Evolutionary conservation across 129 eudicot genomes (phyloP).

Genomic region (Flaveria ramosissima): DNA sequence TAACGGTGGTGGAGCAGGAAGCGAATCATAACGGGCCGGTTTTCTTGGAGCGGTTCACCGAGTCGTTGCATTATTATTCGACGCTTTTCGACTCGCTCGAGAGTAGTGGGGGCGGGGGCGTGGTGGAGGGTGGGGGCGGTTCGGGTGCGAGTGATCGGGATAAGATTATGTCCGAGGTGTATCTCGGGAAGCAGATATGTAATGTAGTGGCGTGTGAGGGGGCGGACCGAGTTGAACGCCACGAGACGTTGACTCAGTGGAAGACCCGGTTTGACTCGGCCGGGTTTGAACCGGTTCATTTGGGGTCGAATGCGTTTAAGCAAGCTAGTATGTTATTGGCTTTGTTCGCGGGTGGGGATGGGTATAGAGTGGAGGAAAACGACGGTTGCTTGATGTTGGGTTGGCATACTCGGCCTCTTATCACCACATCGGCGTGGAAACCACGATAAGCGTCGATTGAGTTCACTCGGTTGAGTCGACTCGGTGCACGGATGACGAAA

Average conservation of each 20-base stretch:
- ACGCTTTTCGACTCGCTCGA: conserved; percentile 78
- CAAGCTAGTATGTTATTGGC: conserved; percentile 87
- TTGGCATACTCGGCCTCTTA: conserved; percentile 85
- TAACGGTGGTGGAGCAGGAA: conserved; percentile 77
- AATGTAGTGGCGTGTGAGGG: conserved; percentile 88
- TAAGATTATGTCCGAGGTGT: conserved; percentile 75
- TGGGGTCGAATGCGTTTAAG: conserved; percentile 75
- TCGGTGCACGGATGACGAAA: neutral
- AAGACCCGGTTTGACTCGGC: conserved; percentile 46
- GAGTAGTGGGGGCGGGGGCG: conserved; percentile 33
- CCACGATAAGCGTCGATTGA: conserved; percentile 39
- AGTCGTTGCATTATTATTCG: conserved; percentile 73
- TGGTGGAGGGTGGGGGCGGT: conserved; percentile 6
- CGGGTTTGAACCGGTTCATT: conserved; percentile 63
- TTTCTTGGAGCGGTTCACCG: conserved; percentile 79
- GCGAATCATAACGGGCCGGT: conserved; percentile 67
- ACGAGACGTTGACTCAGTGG: conserved; percentile 64
- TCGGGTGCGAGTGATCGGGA: conserved; percentile 43
- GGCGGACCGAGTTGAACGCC: conserved; percentile 66
- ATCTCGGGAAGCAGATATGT: conserved; percentile 70
- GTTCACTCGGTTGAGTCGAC: conserved; percentile 21
- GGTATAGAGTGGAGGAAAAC: conserved; percentile 74
- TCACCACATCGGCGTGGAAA: conserved; percentile 90
- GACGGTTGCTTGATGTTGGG: conserved; percentile 85
- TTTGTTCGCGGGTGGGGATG: conserved; percentile 71